Evolutionary conservation across 495 filamentous ascomycete species (phyloP).

Genomic region (Penicillium argentinense): DNA sequence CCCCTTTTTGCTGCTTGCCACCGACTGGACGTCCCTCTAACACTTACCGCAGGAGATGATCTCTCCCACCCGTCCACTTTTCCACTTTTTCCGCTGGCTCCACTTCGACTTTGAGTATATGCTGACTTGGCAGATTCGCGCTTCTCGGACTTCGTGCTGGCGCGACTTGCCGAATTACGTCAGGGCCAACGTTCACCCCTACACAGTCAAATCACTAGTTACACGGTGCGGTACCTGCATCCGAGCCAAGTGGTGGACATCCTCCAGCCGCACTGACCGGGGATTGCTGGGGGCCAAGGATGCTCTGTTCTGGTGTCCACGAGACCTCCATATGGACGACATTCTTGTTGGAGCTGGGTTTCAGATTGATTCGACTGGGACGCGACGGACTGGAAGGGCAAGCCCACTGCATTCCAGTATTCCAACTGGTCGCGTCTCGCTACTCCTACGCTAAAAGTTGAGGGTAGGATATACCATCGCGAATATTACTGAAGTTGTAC

Average conservation of each 20-base stretch:
- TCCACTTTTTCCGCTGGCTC: background rate
- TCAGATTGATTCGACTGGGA: slow-evolving; percentile 18
- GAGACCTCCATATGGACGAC: slow-evolving; percentile 30
- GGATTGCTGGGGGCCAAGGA: background rate
- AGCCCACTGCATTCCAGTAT: no score
- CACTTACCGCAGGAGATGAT: no score
- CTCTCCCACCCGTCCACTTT: background rate
- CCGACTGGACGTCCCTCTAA: no score
- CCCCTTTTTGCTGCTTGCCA: background rate
- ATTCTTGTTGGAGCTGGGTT: slow-evolving; percentile 9
- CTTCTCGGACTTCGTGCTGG: background rate
- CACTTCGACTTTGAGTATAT: no score
- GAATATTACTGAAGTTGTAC: background rate
- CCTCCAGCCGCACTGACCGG: slow-evolving; percentile 20
- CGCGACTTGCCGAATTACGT: background rate
- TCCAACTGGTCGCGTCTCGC: no score
- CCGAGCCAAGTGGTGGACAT: slow-evolving; percentile 1
- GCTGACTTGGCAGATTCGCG: background rate
- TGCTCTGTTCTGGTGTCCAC: slow-evolving; percentile 18
- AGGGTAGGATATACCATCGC: background rate
- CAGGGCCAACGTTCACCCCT: background rate
- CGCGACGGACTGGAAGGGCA: no score
- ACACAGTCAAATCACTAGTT: background rate
- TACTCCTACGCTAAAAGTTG: no score
- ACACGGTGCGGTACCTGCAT: slow-evolving; percentile 18